Conservation (phyloP, 495 filamentous ascomycete genomes). For the Hypoxylon fuscum region DNA sequence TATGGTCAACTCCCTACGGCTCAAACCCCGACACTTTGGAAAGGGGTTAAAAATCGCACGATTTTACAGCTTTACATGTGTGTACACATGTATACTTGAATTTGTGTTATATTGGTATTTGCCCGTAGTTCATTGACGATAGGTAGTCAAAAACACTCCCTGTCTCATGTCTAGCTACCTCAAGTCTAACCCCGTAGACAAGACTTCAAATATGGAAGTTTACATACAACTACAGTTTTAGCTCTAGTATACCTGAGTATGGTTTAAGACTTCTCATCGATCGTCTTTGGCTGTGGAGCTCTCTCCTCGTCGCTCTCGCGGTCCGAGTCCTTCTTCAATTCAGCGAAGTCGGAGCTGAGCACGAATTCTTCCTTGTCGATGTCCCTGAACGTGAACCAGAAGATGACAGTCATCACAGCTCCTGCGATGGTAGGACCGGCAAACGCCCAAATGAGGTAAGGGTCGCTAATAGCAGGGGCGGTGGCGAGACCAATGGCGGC, state of each 20-base stretch:
- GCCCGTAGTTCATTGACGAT: too few species aligned
- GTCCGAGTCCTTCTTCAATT: constrained; percentile 51
- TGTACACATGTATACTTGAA: too few species aligned
- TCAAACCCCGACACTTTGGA: too few species aligned
- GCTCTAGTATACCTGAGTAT: not conserved
- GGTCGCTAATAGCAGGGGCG: constrained; percentile 66
- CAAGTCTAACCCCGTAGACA: not conserved
- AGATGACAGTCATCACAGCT: constrained; percentile 49
- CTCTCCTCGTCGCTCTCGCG: constrained; percentile 53
- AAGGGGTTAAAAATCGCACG: too few species aligned
- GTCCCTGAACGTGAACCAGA: constrained; percentile 59
- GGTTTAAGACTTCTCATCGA: constrained; percentile 44
- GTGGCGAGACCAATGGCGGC: constrained; percentile 67
- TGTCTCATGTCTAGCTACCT: not conserved
- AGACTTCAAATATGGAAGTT: not conserved
- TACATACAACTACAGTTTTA: not conserved
- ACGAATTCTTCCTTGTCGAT: constrained; percentile 57
- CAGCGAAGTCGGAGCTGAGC: constrained; percentile 47
- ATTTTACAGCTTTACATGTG: too few species aligned
- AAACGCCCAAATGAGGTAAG: constrained; percentile 66
- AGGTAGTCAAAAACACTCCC: too few species aligned
- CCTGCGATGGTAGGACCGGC: constrained; percentile 57
- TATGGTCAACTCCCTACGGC: too few species aligned
- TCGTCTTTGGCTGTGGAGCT: constrained; percentile 31
- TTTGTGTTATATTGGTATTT: too few species aligned